Evolutionary conservation across 805 yeast species (phyloP).

Genomic region (Peterozyma toletana): DNA sequence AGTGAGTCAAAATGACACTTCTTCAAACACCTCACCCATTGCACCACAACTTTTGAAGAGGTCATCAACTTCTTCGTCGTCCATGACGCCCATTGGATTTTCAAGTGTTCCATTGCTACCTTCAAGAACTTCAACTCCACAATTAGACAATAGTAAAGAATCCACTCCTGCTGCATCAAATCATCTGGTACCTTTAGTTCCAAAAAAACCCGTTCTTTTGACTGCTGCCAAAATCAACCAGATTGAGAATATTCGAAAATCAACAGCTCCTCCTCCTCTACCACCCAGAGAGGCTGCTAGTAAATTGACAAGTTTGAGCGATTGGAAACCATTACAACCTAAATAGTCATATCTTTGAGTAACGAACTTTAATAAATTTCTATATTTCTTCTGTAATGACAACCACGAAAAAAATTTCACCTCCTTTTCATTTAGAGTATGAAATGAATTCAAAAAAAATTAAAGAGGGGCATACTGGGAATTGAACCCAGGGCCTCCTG

Average conservation of each 20-base stretch:
- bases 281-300: neutral
- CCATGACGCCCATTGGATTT: constrained; percentile 6
- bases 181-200: constrained; percentile 5
- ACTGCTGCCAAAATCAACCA: neutral
- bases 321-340: constrained; percentile 9
- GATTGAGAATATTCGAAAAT: neutral
- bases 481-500: constrained; percentile 52
- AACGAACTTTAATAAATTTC: no score
- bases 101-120: constrained; percentile 6
- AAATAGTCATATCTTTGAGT: neutral
- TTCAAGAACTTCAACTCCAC: constrained; percentile 3
- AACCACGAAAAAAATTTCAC: no score
- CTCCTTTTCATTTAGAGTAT: no score
- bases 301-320: neutral
- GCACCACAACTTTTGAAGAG: constrained; percentile 4
- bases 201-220: constrained; percentile 7
- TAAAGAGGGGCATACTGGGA: constrained; percentile 30
- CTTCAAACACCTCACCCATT: constrained; percentile 7
- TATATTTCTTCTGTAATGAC: no score
- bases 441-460: constrained; percentile 9
- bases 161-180: constrained; percentile 2
- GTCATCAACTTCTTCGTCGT: neutral
- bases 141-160: no score
- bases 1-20: neutral
- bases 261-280: neutral